phyloP scores from a whole-genome alignment of 2,329 filamentous ascomycete species.

The Daldinia eschscholtzii region DNA sequence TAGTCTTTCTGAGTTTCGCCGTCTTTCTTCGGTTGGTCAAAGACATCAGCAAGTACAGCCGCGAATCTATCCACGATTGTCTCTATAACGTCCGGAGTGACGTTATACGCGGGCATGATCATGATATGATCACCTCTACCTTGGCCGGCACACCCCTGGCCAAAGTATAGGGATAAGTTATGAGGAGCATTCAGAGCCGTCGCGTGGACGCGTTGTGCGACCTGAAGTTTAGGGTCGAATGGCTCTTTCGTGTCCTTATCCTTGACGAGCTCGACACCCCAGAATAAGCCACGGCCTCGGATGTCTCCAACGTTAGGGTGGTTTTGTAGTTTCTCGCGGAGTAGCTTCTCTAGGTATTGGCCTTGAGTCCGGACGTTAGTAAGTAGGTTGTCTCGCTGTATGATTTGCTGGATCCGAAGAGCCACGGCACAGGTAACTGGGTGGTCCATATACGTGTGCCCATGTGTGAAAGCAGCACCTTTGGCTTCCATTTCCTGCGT shows the following conservation, averaged over 20 bases:
- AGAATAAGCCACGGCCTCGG: slow-evolving; percentile 60
- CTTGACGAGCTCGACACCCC: slow-evolving; percentile 59
- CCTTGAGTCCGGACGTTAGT: slow-evolving; percentile 54
- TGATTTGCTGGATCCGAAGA: slow-evolving; percentile 57
- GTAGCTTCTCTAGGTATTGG: slow-evolving; percentile 47
- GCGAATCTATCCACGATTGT: slow-evolving; percentile 39
- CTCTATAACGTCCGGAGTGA: slow-evolving; percentile 38
- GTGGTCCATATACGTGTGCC: slow-evolving; percentile 67
- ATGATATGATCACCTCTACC: slow-evolving; percentile 46
- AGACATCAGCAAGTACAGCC: slow-evolving; percentile 32
- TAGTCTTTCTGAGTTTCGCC: not conserved
- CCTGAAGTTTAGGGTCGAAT: slow-evolving; percentile 50
- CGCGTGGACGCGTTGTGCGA: slow-evolving; percentile 36
- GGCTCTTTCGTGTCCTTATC: slow-evolving; percentile 53
- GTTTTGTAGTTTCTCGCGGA: slow-evolving; percentile 49
- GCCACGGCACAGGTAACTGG: slow-evolving; percentile 57
- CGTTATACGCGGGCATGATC: slow-evolving; percentile 47
- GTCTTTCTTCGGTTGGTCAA: slow-evolving; percentile 23
- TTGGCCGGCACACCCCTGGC: slow-evolving; percentile 43
- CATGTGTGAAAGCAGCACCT: slow-evolving; percentile 65
- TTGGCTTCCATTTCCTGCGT: slow-evolving; percentile 60
- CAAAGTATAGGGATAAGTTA: slow-evolving; percentile 41
- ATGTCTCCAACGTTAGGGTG: slow-evolving; percentile 59
- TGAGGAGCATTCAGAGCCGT: slow-evolving; percentile 28
- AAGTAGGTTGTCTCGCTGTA: slow-evolving; percentile 54